Conservation (phyloP, 768 basidiomycete genomes). For the Neoboletus subvelutipes region DNA sequence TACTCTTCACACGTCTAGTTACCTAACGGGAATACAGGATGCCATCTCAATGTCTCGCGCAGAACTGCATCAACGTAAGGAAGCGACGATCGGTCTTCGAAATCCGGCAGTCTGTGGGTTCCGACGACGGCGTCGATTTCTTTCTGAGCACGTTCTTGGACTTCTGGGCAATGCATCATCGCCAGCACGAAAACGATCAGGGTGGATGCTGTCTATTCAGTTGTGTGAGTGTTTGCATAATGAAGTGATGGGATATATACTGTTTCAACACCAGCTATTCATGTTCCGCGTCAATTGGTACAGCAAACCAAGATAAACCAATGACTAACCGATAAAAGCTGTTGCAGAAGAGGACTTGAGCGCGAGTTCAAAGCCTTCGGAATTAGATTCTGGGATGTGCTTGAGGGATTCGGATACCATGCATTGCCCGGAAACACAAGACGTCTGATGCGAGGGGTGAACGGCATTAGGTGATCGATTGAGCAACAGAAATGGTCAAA, state of each 20-base stretch:
- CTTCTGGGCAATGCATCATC: conserved; percentile 36
- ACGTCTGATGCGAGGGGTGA: conserved; percentile 7
- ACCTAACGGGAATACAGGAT: conserved; percentile 34
- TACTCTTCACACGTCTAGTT: neutral
- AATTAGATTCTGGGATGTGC: conserved; percentile 15
- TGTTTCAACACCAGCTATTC: conserved; percentile 31
- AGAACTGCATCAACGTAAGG: conserved; percentile 35
- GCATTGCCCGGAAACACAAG: conserved; percentile 25
- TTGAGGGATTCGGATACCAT: conserved; percentile 33
- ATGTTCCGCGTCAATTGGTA: conserved; percentile 2
- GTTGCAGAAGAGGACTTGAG: conserved; percentile 33
- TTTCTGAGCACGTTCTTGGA: conserved; percentile 33
- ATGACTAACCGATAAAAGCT: conserved; percentile 31
- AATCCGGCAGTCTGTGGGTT: conserved; percentile 24
- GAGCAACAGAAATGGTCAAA: neutral
- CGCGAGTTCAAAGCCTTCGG: conserved; percentile 27
- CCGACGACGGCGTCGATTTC: conserved; percentile 37
- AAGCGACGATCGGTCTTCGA: conserved; percentile 28
- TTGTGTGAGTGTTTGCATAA: conserved; percentile 1
- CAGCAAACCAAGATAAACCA: neutral
- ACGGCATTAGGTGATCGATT: neutral
- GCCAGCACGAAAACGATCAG: conserved; percentile 33
- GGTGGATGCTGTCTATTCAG: conserved; percentile 32
- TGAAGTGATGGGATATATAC: conserved; percentile 11
- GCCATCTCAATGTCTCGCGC: conserved; percentile 37